Percentiles rank a stretch among this genome's conserved stretches.
Conservation (phyloP, 345 rosid species). For the Laguncularia racemosa region DNA sequence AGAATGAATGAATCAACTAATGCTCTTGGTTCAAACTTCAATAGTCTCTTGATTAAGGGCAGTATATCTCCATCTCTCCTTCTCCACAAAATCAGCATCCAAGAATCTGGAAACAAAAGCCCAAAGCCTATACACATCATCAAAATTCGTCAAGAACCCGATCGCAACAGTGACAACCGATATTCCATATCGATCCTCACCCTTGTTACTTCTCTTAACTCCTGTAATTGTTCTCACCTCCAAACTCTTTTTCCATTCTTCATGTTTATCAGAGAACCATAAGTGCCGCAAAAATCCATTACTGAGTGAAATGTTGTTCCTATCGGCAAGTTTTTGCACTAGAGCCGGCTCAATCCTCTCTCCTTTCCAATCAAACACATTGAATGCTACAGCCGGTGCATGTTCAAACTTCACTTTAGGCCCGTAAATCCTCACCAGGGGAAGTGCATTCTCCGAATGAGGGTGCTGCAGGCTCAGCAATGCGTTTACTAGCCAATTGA, state of each 20-base stretch:
- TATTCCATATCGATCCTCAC: constrained; percentile 14
- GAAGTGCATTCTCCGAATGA: constrained; percentile 24
- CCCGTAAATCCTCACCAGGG: constrained; percentile 59
- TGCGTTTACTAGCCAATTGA: constrained; percentile 72
- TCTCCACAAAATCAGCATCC: constrained; percentile 93
- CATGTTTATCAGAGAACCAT: constrained; percentile 21
- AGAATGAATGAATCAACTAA: too few species aligned
- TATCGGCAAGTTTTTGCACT: constrained; percentile 72
- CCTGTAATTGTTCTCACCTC: constrained; percentile 15
- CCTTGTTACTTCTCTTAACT: constrained; percentile 6
- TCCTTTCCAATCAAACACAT: constrained; percentile 86
- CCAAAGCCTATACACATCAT: constrained; percentile 74
- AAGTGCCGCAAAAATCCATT: constrained; percentile 40
- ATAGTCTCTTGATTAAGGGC: constrained; percentile 59
- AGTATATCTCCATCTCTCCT: constrained; percentile 77
- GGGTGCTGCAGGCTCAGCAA: constrained; percentile 62
- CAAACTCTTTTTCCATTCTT: constrained; percentile 19
- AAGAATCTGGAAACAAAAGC: constrained; percentile 63
- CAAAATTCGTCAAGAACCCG: constrained; percentile 71
- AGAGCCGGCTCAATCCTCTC: constrained; percentile 55
- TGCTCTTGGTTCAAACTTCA: constrained; percentile 23
- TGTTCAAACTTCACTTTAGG: constrained; percentile 40
- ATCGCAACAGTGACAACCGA: constrained; percentile 52
- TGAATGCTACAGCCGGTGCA: constrained; percentile 66
- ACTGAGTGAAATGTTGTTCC: constrained; percentile 50